A percentile compares a stretch with the other conserved stretches of the same genome.
These are phyloP conservation scores for Annulohypoxylon stygium DNA, from an alignment of 495 filamentous ascomycete genomes.

Conservation along the genomic window DNA sequence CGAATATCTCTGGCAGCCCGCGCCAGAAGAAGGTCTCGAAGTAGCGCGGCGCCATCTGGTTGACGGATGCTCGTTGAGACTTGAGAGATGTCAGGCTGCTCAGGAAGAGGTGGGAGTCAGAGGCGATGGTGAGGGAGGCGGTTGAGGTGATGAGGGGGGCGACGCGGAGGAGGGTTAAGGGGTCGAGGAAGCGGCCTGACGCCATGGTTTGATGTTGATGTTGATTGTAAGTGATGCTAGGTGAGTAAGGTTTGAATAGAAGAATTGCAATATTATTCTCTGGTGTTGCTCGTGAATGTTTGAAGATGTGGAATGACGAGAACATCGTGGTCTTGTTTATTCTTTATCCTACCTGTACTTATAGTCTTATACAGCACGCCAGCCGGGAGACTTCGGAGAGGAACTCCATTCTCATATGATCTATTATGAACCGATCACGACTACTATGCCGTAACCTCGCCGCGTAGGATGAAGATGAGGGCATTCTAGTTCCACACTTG, in stretches of 20 bases:
- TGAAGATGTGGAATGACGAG: neutral
- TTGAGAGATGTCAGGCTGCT: conserved; percentile 34
- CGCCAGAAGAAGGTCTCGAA: conserved; percentile 50
- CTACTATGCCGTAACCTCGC: neutral
- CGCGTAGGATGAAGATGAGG: conserved; percentile 1
- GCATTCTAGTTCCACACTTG: neutral
- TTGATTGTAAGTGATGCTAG: neutral
- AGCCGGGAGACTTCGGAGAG: neutral
- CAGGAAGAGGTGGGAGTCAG: conserved; percentile 54
- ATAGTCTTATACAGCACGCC: neutral
- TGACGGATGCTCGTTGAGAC: conserved; percentile 32
- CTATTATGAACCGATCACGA: conserved; percentile 28
- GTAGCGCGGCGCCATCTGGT: conserved; percentile 47
- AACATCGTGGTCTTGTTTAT: conserved; percentile 23
- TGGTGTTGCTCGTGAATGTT: neutral
- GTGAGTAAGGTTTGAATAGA: neutral
- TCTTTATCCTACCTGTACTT: neutral
- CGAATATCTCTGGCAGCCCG: conserved; percentile 41
- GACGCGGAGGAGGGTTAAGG: conserved; percentile 53
- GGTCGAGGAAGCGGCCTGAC: conserved; percentile 57
- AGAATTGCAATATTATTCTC: neutral
- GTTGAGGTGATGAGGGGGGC: conserved; percentile 59
- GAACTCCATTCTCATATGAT: conserved; percentile 10
- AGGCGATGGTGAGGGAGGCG: conserved; percentile 53
- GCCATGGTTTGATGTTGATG: conserved; percentile 47